A percentile compares a stretch with the other conserved stretches of the same genome.
Evolutionary conservation across 768 basidiomycete species (phyloP).

Genomic region (Ramaria sp.): DNA sequence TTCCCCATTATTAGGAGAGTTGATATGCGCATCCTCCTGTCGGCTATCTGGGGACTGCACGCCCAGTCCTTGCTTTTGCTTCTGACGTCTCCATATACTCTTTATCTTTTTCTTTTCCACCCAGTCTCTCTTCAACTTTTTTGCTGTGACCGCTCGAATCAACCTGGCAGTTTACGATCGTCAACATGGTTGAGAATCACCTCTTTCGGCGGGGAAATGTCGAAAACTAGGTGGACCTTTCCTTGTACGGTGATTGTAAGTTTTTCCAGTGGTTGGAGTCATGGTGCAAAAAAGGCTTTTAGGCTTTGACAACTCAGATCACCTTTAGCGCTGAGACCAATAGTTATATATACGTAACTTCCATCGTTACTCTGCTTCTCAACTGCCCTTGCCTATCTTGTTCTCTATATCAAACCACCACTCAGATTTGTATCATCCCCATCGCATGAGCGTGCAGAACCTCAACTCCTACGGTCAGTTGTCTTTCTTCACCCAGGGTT

Average conservation of each 20-base stretch:
- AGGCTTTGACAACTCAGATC: neutral
- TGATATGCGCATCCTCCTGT: slow-evolving; percentile 5
- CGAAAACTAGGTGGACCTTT: slow-evolving; percentile 63
- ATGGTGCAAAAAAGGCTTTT: neutral
- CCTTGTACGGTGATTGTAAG: slow-evolving; percentile 24
- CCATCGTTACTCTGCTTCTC: slow-evolving; percentile 15
- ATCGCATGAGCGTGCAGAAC: slow-evolving; percentile 95
- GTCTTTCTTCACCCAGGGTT: slow-evolving; percentile 11
- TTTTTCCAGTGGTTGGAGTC: neutral
- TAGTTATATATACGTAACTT: slow-evolving; percentile 3
- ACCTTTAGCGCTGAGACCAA: neutral
- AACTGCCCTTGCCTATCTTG: slow-evolving; percentile 21
- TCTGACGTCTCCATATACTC: slow-evolving; percentile 67
- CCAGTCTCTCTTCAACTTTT: slow-evolving; percentile 73
- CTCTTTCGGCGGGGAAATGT: slow-evolving; percentile 52
- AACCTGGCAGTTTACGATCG: slow-evolving; percentile 8
- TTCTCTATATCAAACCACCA: slow-evolving; percentile 21
- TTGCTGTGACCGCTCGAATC: slow-evolving; percentile 35
- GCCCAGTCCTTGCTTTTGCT: slow-evolving; percentile 35
- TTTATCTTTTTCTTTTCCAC: slow-evolving; percentile 68
- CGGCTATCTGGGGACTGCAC: slow-evolving; percentile 5
- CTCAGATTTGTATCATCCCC: slow-evolving; percentile 36
- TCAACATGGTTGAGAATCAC: slow-evolving; percentile 25
- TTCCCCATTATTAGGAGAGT: slow-evolving; percentile 7
- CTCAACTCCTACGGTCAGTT: slow-evolving; percentile 68